phyloP scores from a whole-genome alignment of 164 flowering plant genomes.

The Amborella trichopoda region DNA sequence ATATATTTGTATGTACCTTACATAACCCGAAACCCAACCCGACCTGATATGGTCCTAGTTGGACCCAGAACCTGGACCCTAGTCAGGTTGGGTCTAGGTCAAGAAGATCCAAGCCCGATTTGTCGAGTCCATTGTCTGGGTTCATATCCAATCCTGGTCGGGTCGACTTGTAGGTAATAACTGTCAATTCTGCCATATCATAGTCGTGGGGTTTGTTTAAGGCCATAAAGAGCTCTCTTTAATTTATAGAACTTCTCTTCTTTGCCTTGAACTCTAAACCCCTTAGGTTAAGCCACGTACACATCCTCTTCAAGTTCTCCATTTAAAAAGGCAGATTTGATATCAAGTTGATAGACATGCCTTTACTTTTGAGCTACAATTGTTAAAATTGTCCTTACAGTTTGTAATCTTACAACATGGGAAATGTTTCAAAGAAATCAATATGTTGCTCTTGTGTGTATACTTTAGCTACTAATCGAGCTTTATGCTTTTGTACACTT shows the following conservation, averaged over 20 bases:
- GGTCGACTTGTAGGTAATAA: constrained; percentile 3
- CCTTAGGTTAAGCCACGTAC: constrained; percentile 8
- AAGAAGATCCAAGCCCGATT: too few species aligned
- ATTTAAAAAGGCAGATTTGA: constrained; percentile 10
- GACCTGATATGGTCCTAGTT: too few species aligned
- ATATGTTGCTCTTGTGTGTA: constrained; percentile 1
- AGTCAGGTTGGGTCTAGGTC: too few species aligned
- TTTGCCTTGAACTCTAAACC: constrained; percentile 2
- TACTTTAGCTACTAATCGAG: constrained; percentile 4
- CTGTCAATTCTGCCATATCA: constrained; percentile 7
- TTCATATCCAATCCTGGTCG: constrained; percentile 1
- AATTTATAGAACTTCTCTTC: constrained; percentile 8
- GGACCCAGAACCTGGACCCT: too few species aligned
- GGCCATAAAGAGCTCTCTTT: constrained; percentile 5
- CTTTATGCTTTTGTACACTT: constrained; percentile 2
- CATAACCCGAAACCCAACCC: too few species aligned
- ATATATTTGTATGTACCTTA: too few species aligned
- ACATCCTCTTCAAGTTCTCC: constrained; percentile 10
- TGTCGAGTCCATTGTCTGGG: too few species aligned
- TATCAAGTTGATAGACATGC: constrained; percentile 4
- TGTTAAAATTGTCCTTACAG: constrained; percentile 9
- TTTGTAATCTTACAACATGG: constrained; percentile 3
- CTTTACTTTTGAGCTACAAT: constrained; percentile 2
- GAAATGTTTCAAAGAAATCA: constrained; percentile 4
- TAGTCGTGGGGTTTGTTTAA: constrained; percentile 8